Conservation (phyloP, 2,329 filamentous ascomycete species). For the Fusarium pseudonygamai region DNA sequence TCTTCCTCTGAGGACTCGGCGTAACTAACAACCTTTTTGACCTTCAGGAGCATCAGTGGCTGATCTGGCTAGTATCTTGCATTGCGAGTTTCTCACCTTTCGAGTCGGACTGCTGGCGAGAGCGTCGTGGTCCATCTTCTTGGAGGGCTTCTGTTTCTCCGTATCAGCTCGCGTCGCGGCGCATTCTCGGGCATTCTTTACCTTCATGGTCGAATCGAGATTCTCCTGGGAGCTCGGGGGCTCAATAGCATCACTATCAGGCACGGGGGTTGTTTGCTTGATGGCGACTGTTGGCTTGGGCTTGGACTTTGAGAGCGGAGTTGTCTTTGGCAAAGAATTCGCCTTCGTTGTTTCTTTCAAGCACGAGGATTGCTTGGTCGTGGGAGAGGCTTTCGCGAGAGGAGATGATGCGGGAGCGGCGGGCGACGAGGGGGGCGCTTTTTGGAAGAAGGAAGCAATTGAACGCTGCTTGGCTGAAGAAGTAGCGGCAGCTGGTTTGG, state of each 20-base stretch:
- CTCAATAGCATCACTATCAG: constrained; percentile 80
- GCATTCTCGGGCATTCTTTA: constrained; percentile 19
- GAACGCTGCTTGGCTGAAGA: constrained; percentile 54
- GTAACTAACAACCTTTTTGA: constrained; percentile 75
- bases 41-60: constrained; percentile 46
- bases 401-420: constrained; percentile 47
- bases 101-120: constrained; percentile 76
- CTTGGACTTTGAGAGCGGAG: constrained; percentile 48
- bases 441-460: constrained; percentile 57
- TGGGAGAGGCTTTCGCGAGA: constrained; percentile 47
- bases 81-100: constrained; percentile 64
- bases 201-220: constrained; percentile 50
- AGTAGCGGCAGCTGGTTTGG: constrained; percentile 43
- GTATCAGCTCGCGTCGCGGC: constrained; percentile 48
- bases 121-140: constrained; percentile 17
- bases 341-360: constrained; percentile 55
- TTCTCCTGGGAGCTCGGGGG: constrained; percentile 76
- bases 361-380: constrained; percentile 46
- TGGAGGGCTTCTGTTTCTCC: constrained; percentile 51
- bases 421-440: constrained; percentile 49
- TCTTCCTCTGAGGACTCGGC: constrained; percentile 86
- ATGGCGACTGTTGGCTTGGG: constrained; percentile 45
- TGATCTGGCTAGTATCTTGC: no score
- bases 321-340: constrained; percentile 55
- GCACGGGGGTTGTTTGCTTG: constrained; percentile 71